Percentiles rank a stretch among this genome's conserved stretches.
Evolutionary conservation across 257 asterid species (phyloP).

Genomic region (Solanum ossicruentum): DNA sequence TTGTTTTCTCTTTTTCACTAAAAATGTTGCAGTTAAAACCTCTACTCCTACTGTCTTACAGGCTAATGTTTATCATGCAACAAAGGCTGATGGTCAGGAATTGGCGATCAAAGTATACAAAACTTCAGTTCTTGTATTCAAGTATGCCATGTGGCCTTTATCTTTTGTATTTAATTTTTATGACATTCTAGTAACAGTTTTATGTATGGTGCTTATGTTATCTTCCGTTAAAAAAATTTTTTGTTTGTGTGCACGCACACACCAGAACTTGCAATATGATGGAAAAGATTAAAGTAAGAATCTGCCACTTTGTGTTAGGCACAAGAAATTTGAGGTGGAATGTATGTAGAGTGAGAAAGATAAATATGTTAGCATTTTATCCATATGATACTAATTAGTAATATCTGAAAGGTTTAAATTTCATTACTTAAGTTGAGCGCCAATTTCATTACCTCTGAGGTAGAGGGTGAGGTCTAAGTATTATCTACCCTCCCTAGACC

Average conservation of each 20-base stretch:
- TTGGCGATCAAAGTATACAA: slow-evolving; percentile 88
- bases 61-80: slow-evolving; percentile 98
- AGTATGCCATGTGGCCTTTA: slow-evolving; percentile 34
- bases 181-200: neutral
- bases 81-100: slow-evolving; percentile 76
- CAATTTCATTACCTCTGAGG: neutral
- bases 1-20: neutral
- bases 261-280: neutral
- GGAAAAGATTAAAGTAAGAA: neutral
- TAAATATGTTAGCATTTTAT: neutral
- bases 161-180: neutral
- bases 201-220: neutral
- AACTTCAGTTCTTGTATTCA: slow-evolving; percentile 87
- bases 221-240: neutral
- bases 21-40: neutral
- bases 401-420: neutral
- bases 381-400: neutral
- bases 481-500: neutral
- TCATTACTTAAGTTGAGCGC: neutral
- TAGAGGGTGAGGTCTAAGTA: neutral
- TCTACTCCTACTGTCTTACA: slow-evolving; percentile 11
- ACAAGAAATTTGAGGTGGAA: neutral
- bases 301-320: neutral
- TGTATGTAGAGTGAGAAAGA: neutral
- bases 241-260: neutral